Evolutionary conservation across 1,139 yeast species (phyloP).

Genomic region (Diutina siamensis): DNA sequence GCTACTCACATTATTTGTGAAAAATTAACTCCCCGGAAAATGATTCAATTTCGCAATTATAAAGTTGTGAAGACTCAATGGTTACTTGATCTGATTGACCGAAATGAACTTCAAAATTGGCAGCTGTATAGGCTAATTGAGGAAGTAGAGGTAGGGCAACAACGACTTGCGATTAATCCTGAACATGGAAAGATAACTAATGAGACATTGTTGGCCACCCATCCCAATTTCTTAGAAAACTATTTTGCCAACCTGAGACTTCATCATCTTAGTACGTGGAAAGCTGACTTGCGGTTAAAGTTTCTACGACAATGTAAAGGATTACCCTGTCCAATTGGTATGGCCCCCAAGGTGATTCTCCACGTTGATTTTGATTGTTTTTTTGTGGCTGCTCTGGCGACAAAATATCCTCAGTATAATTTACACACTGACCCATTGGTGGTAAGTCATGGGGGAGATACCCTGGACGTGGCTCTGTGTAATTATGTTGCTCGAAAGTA

Average conservation of each 20-base stretch:
- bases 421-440: constrained; percentile 57
- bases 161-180: constrained; percentile 17
- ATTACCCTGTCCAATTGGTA: constrained; percentile 6
- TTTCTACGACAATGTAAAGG: constrained; percentile 31
- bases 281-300: constrained; percentile 55
- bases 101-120: constrained; percentile 51
- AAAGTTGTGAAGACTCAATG: constrained; percentile 76
- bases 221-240: constrained; percentile 60
- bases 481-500: constrained; percentile 68
- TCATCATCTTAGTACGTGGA: constrained; percentile 85
- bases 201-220: constrained; percentile 44
- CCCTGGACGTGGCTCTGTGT: constrained; percentile 82
- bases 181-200: constrained; percentile 5
- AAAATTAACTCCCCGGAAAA: constrained; percentile 65
- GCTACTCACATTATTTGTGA: constrained; percentile 84
- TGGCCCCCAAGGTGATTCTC: constrained; percentile 29
- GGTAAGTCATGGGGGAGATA: constrained; percentile 68
- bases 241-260: constrained; percentile 76
- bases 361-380: constrained; percentile 94
- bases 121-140: constrained; percentile 45
- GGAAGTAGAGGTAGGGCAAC: constrained; percentile 40
- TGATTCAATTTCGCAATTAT: constrained; percentile 49
- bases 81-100: constrained; percentile 55
- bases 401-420: constrained; percentile 43
- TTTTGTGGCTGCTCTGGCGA: constrained; percentile 77